These are phyloP conservation scores for Gossypium trilobum DNA, from an alignment of 441 rosid species.

Conservation along the genomic window DNA sequence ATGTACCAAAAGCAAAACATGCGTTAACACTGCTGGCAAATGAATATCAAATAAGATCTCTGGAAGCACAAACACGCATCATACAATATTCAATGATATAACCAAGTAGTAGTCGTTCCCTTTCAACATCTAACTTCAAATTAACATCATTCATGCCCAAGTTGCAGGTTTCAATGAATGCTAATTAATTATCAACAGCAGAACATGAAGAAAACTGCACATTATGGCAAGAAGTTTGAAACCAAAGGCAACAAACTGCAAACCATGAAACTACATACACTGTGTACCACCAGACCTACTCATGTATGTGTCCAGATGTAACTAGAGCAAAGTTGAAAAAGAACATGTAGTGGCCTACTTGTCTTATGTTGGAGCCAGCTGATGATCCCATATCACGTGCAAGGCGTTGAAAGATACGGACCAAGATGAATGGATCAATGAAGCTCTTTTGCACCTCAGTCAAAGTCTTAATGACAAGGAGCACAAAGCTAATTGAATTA, in stretches of 20 bases:
- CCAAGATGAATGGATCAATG: conserved; percentile 64
- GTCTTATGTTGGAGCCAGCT: conserved; percentile 68
- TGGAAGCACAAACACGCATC: background rate
- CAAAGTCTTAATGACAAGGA: conserved; percentile 76
- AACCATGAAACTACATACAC: background rate
- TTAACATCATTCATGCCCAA: background rate
- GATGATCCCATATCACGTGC: conserved; percentile 84
- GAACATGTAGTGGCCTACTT: conserved; percentile 39
- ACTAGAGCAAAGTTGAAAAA: background rate
- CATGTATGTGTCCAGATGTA: background rate
- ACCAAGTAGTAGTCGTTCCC: background rate
- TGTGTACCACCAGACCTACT: background rate
- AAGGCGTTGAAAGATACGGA: conserved; percentile 61
- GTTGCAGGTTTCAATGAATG: background rate
- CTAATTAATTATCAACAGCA: background rate
- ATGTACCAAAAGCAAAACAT: background rate
- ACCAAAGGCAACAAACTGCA: conserved; percentile 3
- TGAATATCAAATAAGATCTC: background rate
- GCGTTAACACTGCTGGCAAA: background rate
- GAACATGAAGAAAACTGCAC: background rate
- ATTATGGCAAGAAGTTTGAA: background rate
- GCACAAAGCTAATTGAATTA: conserved; percentile 71
- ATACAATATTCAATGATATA: conserved; percentile 5
- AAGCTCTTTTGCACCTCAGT: conserved; percentile 71
- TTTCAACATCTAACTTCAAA: background rate